Base-by-base conservation (phyloP, 2,329 filamentous ascomycete species). In the Leptographium radiaticola region DNA sequence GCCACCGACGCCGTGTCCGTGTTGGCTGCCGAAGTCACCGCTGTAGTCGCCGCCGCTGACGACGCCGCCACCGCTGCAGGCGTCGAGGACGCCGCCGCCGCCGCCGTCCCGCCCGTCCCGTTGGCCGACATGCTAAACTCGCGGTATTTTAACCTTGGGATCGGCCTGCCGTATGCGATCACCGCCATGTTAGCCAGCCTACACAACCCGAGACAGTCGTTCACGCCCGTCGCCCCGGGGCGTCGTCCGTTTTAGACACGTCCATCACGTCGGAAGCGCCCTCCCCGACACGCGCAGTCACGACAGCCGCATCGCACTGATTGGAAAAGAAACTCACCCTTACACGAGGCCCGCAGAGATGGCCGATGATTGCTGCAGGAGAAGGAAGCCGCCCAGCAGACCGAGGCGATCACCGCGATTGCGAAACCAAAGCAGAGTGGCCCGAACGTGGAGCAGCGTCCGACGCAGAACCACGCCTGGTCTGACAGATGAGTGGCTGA, bases 91-190 rank as follows among this genome's bases (percentile, higher is more conserved):
- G 48, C n/a, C 20, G 49, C 39, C 25, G 15, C 38, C 18, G 38
- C 38, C n/a, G 46, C 55, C 34, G 31, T 56, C 54, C 59, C 58
- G 59, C 60, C 63, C 55, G 62, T 64, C 15, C 10, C 3, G 34
- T 52, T 52, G 42, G 6, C 33, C 50, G 63, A 64, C 66, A 68
- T 68, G 55, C 55, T 56, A 59, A 66, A 62, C 50, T 53, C 49
- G 50, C 60, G 57, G 51, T 61, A 63, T 56, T 56, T 60, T 42
- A 65, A 56, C 56, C 61, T 55, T 34, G 62, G 61, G 36, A 57
- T 55, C 31, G 54, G 56, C 53, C 64, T 67, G 52, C 56, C 56
- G 33, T 55, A 31, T 15, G n/a, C 50, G 44, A 55, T 52, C 30
- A 20, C 25, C 25, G 53, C 51, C 63, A 63, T 67, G 59, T 67